Conservation (phyloP, 371 early-diverging fungal species). For the Phascolomyces articulosus region DNA sequence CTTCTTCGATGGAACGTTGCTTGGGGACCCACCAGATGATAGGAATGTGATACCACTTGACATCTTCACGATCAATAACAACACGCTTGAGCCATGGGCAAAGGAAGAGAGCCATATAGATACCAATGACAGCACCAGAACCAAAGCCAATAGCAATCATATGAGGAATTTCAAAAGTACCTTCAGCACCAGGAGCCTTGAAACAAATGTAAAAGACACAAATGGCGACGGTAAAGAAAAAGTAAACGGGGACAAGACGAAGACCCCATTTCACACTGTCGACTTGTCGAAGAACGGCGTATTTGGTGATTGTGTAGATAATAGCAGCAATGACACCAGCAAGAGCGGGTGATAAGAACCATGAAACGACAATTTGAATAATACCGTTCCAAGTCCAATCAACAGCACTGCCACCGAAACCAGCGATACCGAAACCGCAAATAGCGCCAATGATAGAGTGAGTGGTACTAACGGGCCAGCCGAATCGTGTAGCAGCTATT, state of each 20-base stretch:
- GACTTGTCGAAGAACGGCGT: conserved; percentile 59
- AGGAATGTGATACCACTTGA: conserved; percentile 73
- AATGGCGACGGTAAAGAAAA: conserved; percentile 73
- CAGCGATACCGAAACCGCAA: conserved; percentile 78
- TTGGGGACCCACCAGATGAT: conserved; percentile 54
- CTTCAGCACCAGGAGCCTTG: conserved; percentile 64
- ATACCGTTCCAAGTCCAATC: conserved; percentile 77
- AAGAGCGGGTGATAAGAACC: conserved; percentile 76
- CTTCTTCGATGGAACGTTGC: conserved; percentile 34
- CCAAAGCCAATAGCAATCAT: conserved; percentile 68
- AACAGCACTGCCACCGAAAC: conserved; percentile 66
- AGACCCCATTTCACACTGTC: conserved; percentile 79
- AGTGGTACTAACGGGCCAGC: conserved; percentile 63
- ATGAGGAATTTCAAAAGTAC: conserved; percentile 39
- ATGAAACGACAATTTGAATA: conserved; percentile 73
- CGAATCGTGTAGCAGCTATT: conserved; percentile 65
- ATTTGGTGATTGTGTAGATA: conserved; percentile 70
- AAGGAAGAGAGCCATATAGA: conserved; percentile 64
- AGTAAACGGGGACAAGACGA: conserved; percentile 78
- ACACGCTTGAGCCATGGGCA: conserved; percentile 67
- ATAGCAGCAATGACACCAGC: conserved; percentile 70
- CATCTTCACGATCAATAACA: conserved; percentile 64
- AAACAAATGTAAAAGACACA: conserved; percentile 74
- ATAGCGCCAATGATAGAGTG: conserved; percentile 82
- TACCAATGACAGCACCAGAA: conserved; percentile 52